These are phyloP conservation scores for Podospora tetraspora DNA, from an alignment of 495 filamentous ascomycete species.

Conservation along the genomic window DNA sequence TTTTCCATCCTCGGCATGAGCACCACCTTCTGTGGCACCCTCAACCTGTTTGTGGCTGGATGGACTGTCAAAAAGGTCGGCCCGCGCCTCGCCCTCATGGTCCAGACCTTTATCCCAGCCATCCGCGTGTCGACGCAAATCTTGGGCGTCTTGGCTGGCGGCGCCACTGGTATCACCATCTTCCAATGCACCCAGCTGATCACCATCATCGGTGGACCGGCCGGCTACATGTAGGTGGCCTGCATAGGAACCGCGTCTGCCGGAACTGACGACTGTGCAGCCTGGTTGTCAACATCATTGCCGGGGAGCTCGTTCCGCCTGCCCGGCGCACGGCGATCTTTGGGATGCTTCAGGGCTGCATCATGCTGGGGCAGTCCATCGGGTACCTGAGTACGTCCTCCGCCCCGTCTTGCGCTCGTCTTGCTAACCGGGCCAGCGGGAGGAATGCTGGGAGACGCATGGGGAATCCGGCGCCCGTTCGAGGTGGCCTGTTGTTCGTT, in stretches of 20 bases:
- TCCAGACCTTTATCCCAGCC: slow-evolving; percentile 48
- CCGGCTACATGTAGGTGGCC: slow-evolving; percentile 45
- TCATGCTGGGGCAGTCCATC: slow-evolving; percentile 51
- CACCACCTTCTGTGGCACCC: slow-evolving; percentile 46
- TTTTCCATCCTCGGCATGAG: slow-evolving; percentile 48
- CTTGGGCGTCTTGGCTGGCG: slow-evolving; percentile 47
- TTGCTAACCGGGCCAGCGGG: slow-evolving; percentile 31
- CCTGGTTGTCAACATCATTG: slow-evolving; percentile 50
- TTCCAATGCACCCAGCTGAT: slow-evolving; percentile 53
- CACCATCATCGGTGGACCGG: slow-evolving; percentile 52
- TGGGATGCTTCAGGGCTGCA: slow-evolving; percentile 49
- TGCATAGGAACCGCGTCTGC: neutral
- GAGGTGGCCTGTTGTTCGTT: slow-evolving; percentile 47
- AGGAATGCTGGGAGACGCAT: slow-evolving; percentile 47
- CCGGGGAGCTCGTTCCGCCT: slow-evolving; percentile 45
- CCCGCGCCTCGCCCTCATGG: slow-evolving; percentile 45
- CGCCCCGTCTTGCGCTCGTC: neutral
- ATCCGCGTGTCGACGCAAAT: slow-evolving; percentile 51
- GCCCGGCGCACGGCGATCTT: slow-evolving; percentile 48
- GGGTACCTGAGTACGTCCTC: slow-evolving; percentile 42
- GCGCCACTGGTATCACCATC: slow-evolving; percentile 47
- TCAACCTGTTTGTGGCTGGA: slow-evolving; percentile 54
- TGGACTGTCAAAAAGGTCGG: slow-evolving; percentile 54
- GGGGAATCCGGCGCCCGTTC: slow-evolving; percentile 49
- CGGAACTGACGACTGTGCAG: slow-evolving; percentile 10